phyloP scores from a whole-genome alignment of 306 rosid genomes.

The Cucurbita pepo region DNA sequence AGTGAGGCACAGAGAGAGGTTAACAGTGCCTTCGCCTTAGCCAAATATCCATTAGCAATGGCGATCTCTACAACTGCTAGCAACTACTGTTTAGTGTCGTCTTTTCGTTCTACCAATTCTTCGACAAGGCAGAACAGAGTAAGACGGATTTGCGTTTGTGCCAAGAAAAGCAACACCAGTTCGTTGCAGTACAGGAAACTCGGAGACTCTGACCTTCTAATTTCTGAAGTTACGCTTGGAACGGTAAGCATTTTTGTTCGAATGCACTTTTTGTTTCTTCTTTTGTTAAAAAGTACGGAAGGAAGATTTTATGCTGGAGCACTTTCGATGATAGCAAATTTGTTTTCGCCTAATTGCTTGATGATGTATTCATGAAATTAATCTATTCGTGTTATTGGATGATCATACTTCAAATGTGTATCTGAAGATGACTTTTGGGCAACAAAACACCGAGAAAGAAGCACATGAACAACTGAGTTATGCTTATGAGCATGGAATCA shows the following conservation, averaged over 20 bases:
- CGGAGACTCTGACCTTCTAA: conserved; percentile 71
- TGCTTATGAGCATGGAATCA: conserved; percentile 58
- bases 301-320: background rate
- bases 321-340: background rate
- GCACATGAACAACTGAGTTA: conserved; percentile 62
- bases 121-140: background rate
- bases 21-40: background rate
- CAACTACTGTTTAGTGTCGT: background rate
- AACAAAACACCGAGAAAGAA: conserved; percentile 79
- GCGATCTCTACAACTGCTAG: background rate
- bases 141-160: conserved; percentile 11
- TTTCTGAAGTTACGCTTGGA: conserved; percentile 75
- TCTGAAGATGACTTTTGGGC: conserved; percentile 78
- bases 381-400: background rate
- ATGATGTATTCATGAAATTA: background rate
- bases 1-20: background rate
- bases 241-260: conserved; percentile 29
- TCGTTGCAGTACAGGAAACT: conserved; percentile 48
- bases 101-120: background rate
- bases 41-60: background rate
- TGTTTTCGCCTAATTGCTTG: background rate
- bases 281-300: background rate
- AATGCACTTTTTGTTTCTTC: background rate
- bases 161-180: conserved; percentile 13
- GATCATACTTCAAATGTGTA: background rate